Percentiles rank a stretch among this genome's conserved stretches.
These are phyloP conservation scores for Dactylellina drechsleri DNA, from an alignment of 2,329 filamentous ascomycete genomes.

Conservation along the genomic window DNA sequence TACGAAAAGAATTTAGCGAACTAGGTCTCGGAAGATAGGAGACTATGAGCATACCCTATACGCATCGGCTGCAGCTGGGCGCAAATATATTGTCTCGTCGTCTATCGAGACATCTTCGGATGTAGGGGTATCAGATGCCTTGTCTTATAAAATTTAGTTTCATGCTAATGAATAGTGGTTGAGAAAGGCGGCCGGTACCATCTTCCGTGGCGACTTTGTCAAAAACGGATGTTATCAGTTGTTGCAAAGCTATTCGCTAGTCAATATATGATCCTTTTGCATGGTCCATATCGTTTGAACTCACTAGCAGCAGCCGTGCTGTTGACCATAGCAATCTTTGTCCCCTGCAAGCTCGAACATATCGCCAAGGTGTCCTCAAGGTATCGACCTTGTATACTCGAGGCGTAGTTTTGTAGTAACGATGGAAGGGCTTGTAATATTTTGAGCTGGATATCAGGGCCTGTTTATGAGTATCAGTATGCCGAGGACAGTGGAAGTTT, in stretches of 20 bases:
- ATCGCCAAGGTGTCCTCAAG: conserved; percentile 86
- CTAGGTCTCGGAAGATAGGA: background rate
- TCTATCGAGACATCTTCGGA: conserved; percentile 75
- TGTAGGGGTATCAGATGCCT: conserved; percentile 65
- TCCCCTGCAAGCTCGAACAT: conserved; percentile 88
- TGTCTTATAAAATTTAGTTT: conserved; percentile 59
- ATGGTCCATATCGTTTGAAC: conserved; percentile 9
- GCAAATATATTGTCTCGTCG: conserved; percentile 73
- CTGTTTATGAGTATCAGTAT: conserved; percentile 60
- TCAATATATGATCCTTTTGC: conserved; percentile 12
- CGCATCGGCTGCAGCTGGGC: conserved; percentile 83
- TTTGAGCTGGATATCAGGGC: conserved; percentile 91
- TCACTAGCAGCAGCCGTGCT: conserved; percentile 89
- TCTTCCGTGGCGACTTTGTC: conserved; percentile 89
- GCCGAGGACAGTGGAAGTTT: conserved; percentile 23
- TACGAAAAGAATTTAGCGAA: conserved; percentile 59
- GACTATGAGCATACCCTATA: conserved; percentile 69
- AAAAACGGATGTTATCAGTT: conserved; percentile 90
- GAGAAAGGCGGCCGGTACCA: conserved; percentile 65
- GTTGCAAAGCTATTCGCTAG: conserved; percentile 72
- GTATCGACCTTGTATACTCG: conserved; percentile 80
- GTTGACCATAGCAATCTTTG: conserved; percentile 92
- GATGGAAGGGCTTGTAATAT: conserved; percentile 92
- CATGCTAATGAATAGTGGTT: background rate
- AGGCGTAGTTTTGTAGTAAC: conserved; percentile 86